Evolutionary conservation across 805 yeast genomes (phyloP), one percentile per base, ranked within the genome.

Genomic region (Pichia thaimueangensis): DNA sequence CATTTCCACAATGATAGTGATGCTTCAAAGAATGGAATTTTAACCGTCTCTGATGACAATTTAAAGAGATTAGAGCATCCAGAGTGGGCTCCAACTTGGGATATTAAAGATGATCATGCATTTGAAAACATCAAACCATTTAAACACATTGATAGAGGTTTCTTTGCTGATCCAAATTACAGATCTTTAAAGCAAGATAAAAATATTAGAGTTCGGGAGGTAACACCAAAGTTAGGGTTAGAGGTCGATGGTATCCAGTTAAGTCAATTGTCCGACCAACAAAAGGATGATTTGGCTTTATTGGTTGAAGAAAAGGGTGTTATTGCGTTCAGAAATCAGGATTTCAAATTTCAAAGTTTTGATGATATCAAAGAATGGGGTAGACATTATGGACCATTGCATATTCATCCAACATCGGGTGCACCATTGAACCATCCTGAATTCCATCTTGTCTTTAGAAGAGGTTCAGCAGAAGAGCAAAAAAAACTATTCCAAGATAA

Each of bases 391-490:
- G 91, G 91, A 30, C 78, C 79, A 27, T 68, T 78, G 45, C 89
- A 83, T 59, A 70, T 80, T 45, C 89, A 83, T 57, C 87, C 86
- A 37, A 79, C 86, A 9, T 76, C 85, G 12, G 88, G 88, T 15
- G 78, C 84, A 13, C 88, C 84, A 24, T 67, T 64, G 47, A 68
- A 66, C 8, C 65, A 64, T 45, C 82, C 84, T 6, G 79, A 80
- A 47, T 69, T 82, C 48, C 87, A 80, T 49, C 64, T 80, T 28
- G 77, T 79, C 13, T 78, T 74, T 58, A 68, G 83, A 50, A 61
- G 73, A 48, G 66, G 73, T 6, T 63, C 60, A 47, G 55, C 60
- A 35, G 65, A 59, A 20, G 71, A 67, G 47, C 58, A 62, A 27
- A 61, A 56, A 22, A 58, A 65, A 45, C 59, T 58, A 4, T 68